Evolutionary conservation across 345 rosid species (phyloP), one percentile per base, ranked within the genome.

Genomic region (Arabis hirsuta): DNA sequence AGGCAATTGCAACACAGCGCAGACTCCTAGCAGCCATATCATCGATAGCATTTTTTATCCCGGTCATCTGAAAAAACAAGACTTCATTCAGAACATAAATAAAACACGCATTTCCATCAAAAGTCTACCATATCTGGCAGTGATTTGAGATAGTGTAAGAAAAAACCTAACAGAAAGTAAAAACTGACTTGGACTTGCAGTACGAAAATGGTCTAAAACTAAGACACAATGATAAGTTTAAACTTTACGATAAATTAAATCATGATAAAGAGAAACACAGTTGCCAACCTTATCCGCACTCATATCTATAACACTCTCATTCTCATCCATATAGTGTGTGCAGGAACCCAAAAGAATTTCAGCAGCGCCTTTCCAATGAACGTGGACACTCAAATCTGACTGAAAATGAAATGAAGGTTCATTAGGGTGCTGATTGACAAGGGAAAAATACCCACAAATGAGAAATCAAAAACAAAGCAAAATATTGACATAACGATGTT

Each of bases 321-420:
- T 81, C 65, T 80, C 61, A 71, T 90, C 90, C 74, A 88, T 76
- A 81, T 83, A 95, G 50, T 66, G 56, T 12, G 92, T 74, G 73
- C 99, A 95, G 32, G 91, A 89, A 47, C 85, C 81, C 77, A 95
- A 80, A 68, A 91, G 88, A 77, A 95, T 88, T 86, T 95, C 99
- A 12, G 99, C 99, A 51, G 97, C 99, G 11, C 99, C 99, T 83
- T 95, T 95, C 99, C 98, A 95, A 74, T 95, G 88, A 84, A 95
- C 81, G 65, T 52, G 89, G 71, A 95, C 91, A 73, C 82, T 69
- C 24, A 86, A 84, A 78, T 87, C 86, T 20, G 82, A 47, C 99
- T 92, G 83, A 32, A 69, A 63, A 62, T 8, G 41, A 26, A 65
- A 38, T n/a, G 45, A 38, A 62, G 20, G 55, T 50, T 50, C 12